Conservation (phyloP, 73 alveolate genomes). For the Tetrahymena borealis region DNA sequence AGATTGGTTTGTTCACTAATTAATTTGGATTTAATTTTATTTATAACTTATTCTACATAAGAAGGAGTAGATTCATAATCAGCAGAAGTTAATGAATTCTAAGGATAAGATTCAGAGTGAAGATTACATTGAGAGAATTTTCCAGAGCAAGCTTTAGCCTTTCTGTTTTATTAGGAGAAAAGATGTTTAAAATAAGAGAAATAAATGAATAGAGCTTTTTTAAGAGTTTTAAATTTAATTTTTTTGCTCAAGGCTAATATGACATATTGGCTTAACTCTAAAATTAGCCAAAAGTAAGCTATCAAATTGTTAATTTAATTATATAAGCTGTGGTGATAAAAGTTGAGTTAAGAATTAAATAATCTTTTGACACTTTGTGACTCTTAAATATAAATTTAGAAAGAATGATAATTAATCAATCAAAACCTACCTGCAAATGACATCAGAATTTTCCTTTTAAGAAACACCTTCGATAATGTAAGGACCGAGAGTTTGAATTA, state of each 20-base stretch:
- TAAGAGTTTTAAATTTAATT: no score
- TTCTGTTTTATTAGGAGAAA: no score
- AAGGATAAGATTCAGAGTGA: background rate
- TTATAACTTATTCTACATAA: background rate
- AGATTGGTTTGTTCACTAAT: background rate
- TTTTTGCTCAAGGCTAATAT: no score
- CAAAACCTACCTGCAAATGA: background rate
- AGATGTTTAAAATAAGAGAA: no score
- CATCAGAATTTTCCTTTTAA: background rate
- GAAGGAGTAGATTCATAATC: background rate
- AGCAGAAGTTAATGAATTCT: background rate
- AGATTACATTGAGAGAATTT: background rate
- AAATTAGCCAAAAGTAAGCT: no score
- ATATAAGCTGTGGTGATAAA: no score
- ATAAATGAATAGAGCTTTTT: no score
- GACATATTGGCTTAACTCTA: no score
- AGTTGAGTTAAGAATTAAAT: no score
- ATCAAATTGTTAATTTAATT: no score
- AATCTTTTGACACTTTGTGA: no score
- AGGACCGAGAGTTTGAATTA: background rate
- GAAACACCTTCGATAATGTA: background rate
- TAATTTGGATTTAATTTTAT: background rate
- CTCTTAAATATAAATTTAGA: no score
- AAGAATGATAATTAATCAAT: background rate
- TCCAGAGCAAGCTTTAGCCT: background rate